Percentiles rank a stretch among this genome's conserved stretches.
Conservation (phyloP, 495 filamentous ascomycete genomes). For the Xylaria curta region DNA sequence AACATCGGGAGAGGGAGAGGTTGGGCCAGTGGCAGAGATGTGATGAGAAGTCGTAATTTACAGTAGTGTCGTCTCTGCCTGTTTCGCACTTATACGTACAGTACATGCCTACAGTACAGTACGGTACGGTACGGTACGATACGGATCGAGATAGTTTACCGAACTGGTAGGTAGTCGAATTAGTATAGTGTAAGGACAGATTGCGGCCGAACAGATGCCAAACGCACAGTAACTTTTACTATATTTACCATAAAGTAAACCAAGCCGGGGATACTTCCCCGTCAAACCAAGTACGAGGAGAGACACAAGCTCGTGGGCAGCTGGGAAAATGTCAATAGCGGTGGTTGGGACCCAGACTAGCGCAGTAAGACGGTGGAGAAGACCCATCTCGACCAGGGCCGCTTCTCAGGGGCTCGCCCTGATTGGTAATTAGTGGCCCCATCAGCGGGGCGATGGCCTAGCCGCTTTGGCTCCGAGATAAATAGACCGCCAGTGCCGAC, state of each 20-base stretch:
- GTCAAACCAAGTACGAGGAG: background rate
- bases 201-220: background rate
- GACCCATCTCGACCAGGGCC: slow-evolving; percentile 6
- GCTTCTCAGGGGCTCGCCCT: slow-evolving; percentile 1
- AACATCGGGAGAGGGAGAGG: slow-evolving; percentile 7
- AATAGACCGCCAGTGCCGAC: slow-evolving; percentile 35
- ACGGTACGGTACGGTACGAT: background rate
- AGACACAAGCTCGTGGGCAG: background rate
- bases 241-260: background rate
- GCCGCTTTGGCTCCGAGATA: slow-evolving; percentile 36
- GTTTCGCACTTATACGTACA: background rate
- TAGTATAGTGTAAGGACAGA: no score
- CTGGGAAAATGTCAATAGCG: slow-evolving; percentile 3
- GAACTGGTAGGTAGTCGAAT: background rate
- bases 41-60: slow-evolving; percentile 11
- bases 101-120: background rate
- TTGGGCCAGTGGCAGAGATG: slow-evolving; percentile 6
- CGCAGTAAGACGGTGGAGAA: background rate
- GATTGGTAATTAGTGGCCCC: background rate
- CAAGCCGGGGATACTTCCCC: slow-evolving; percentile 5
- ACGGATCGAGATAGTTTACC: background rate
- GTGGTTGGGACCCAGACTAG: slow-evolving; percentile 3
- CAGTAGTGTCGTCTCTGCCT: background rate
- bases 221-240: background rate
- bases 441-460: slow-evolving; percentile 23